phyloP scores from a whole-genome alignment of 2,329 filamentous ascomycete genomes.

The Aureobasidium sp. region DNA sequence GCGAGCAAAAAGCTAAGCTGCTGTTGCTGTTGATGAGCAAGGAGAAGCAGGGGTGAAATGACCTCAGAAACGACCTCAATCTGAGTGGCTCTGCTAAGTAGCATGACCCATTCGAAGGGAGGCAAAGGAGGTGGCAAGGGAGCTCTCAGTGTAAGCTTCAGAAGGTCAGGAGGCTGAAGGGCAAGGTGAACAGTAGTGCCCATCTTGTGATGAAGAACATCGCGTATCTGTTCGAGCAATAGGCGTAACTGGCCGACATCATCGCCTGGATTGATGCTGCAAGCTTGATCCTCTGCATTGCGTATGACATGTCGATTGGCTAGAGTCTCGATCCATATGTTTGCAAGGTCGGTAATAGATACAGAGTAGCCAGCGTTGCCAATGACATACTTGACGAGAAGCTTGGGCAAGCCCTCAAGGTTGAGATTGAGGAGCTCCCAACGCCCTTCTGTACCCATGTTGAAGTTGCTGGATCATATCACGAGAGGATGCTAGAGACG shows the following conservation, averaged over 20 bases:
- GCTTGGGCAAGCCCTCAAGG: slow-evolving; percentile 31
- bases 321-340: slow-evolving; percentile 63
- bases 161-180: slow-evolving; percentile 23
- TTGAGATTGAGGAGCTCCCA: slow-evolving; percentile 7
- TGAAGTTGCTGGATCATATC: slow-evolving; percentile 25
- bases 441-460: not conserved
- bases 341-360: slow-evolving; percentile 61
- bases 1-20: slow-evolving; percentile 43
- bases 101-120: slow-evolving; percentile 57
- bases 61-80: slow-evolving; percentile 41
- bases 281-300: slow-evolving; percentile 54
- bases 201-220: slow-evolving; percentile 32
- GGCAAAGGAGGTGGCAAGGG: slow-evolving; percentile 54
- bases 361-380: slow-evolving; percentile 52
- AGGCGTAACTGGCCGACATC: slow-evolving; percentile 58
- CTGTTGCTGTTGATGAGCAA: slow-evolving; percentile 38
- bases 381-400: slow-evolving; percentile 56
- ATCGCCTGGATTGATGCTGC: slow-evolving; percentile 65
- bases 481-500: slow-evolving; percentile 21
- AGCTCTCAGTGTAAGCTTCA: slow-evolving; percentile 50
- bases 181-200: slow-evolving; percentile 27
- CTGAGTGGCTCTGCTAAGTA: slow-evolving; percentile 39
- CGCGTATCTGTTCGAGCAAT: slow-evolving; percentile 55
- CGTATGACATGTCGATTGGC: slow-evolving; percentile 53
- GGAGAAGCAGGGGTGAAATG: slow-evolving; percentile 45